phyloP scores from a whole-genome alignment of 148 eudicot species.

The Suaeda aralocaspica region DNA sequence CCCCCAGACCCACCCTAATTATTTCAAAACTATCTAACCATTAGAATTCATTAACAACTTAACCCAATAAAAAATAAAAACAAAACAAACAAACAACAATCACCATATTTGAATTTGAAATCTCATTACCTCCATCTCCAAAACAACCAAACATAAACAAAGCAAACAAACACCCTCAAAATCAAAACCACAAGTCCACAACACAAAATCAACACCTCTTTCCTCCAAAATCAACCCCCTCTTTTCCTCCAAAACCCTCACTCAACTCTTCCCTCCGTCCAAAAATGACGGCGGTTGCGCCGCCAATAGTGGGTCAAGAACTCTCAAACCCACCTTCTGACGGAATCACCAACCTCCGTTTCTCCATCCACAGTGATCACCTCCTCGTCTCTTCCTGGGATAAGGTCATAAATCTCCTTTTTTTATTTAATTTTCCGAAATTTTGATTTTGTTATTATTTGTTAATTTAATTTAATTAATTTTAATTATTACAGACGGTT shows the following conservation, averaged over 20 bases:
- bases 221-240: constrained; percentile 23
- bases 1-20: no score
- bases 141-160: no score
- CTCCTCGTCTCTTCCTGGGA: constrained; percentile 97
- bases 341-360: constrained; percentile 70
- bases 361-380: constrained; percentile 78
- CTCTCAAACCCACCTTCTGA: constrained; percentile 70
- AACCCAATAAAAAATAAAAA: no score
- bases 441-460: neutral
- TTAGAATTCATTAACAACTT: no score
- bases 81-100: no score
- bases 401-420: constrained; percentile 30
- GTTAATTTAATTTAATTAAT: neutral
- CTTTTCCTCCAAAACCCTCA: constrained; percentile 4
- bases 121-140: constrained; percentile 3
- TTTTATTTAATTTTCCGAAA: neutral
- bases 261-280: neutral
- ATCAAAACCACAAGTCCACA: neutral
- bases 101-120: constrained; percentile 6
- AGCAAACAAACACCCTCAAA: neutral
- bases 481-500: constrained; percentile 44
- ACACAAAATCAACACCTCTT: neutral
- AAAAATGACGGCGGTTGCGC: constrained; percentile 50
- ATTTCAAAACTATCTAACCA: no score
- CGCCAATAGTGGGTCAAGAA: constrained; percentile 58